Conservation (phyloP, 2,329 filamentous ascomycete genomes). For the Cordyceps pruinosa region DNA sequence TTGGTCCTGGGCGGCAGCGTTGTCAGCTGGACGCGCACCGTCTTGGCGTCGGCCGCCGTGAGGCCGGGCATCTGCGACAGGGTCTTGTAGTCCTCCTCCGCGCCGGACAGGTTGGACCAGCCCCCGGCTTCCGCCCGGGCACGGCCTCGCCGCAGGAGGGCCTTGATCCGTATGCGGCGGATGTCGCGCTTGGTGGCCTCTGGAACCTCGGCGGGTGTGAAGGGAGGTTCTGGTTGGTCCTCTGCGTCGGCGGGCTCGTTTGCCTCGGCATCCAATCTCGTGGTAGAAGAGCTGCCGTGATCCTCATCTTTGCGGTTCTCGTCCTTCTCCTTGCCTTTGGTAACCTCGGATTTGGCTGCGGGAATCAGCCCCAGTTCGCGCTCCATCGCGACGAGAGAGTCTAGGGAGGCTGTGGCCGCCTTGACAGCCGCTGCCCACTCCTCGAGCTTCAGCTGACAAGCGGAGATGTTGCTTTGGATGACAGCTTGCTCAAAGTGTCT, state of each 20-base stretch:
- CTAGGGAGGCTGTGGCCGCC: conserved; percentile 64
- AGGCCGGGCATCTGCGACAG: conserved; percentile 52
- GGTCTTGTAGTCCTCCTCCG: conserved; percentile 70
- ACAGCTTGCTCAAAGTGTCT: conserved; percentile 85
- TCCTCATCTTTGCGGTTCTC: conserved; percentile 24
- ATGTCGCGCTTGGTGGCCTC: conserved; percentile 47
- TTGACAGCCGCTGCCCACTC: conserved; percentile 81
- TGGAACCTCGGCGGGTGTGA: conserved; percentile 17
- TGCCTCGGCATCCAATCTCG: neutral
- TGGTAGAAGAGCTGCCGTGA: conserved; percentile 22
- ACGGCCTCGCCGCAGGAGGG: conserved; percentile 70
- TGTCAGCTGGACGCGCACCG: conserved; percentile 59
- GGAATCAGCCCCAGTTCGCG: conserved; percentile 23
- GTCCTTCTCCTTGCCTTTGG: neutral
- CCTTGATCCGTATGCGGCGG: conserved; percentile 71
- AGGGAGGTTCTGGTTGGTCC: conserved; percentile 27
- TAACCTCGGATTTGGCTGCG: conserved; percentile 38
- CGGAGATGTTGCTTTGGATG: conserved; percentile 79
- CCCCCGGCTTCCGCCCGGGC: conserved; percentile 64
- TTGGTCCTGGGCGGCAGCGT: conserved; percentile 63
- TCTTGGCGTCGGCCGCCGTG: conserved; percentile 56
- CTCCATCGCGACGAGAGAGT: conserved; percentile 45
- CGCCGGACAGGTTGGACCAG: conserved; percentile 74
- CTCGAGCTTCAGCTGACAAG: conserved; percentile 76
- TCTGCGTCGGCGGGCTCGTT: neutral